Evolutionary conservation across 2,329 filamentous ascomycete genomes (phyloP).

Genomic region (Diaporthe vaccinii): DNA sequence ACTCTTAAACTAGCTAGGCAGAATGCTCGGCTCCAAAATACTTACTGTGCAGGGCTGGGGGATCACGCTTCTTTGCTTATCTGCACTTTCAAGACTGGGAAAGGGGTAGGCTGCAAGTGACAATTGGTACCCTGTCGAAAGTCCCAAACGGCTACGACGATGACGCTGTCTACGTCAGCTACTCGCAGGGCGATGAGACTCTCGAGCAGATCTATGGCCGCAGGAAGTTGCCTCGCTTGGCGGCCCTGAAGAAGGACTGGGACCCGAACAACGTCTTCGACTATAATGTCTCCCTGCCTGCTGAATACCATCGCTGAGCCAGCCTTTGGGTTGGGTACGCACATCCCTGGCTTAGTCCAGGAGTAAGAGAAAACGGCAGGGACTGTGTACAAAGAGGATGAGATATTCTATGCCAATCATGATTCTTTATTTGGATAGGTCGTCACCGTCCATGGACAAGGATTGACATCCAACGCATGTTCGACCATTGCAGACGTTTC

Average conservation of each 20-base stretch:
- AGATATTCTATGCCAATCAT: background rate
- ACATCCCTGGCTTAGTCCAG: background rate
- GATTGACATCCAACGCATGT: no score
- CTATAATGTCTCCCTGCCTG: background rate
- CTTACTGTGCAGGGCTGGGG: no score
- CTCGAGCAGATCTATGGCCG: background rate
- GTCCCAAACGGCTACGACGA: background rate
- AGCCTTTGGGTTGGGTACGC: background rate
- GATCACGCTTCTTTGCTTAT: no score
- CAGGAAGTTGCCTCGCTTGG: background rate
- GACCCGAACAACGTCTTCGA: background rate
- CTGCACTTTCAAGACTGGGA: no score
- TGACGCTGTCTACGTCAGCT: background rate
- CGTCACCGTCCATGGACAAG: background rate
- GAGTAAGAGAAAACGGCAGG: background rate
- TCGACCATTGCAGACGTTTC: no score
- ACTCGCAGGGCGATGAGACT: background rate
- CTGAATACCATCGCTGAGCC: background rate
- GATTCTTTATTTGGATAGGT: background rate
- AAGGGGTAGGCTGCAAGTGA: no score
- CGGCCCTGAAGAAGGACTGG: background rate
- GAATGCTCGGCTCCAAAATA: no score
- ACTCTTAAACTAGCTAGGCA: no score
- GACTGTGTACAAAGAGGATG: background rate
- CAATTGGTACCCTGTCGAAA: no score